These are phyloP conservation scores for Nannizziopsis arthrosporioides DNA, from an alignment of 2,329 filamentous ascomycete species.

Conservation along the genomic window DNA sequence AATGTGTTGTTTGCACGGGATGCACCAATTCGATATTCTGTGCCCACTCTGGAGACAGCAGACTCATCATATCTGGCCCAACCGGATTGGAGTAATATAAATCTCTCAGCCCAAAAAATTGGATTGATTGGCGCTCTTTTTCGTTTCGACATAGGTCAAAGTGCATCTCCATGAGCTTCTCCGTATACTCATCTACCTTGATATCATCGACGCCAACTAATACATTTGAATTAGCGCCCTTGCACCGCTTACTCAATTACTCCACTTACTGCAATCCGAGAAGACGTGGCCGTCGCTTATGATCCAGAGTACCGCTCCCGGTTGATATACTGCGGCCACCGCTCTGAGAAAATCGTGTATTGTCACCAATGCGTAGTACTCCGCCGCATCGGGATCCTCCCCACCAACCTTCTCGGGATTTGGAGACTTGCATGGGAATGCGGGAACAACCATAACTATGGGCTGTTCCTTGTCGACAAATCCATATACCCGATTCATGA, in stretches of 20 bases:
- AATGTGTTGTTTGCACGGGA: neutral
- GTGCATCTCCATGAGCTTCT: conserved; percentile 4
- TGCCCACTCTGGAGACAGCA: neutral
- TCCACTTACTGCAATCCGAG: conserved; percentile 4
- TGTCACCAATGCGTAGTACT: conserved; percentile 1
- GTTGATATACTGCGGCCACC: neutral
- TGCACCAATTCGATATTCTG: neutral
- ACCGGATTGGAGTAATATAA: neutral
- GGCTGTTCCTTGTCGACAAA: neutral
- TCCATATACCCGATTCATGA: conserved; percentile 3
- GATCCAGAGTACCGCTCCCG: conserved; percentile 3
- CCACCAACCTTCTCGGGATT: conserved; percentile 1
- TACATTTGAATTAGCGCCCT: neutral
- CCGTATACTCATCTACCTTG: conserved; percentile 3
- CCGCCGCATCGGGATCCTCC: neutral
- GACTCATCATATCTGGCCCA: neutral
- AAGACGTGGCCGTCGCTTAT: conserved; percentile 6
- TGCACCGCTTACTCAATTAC: neutral
- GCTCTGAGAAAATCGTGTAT: conserved; percentile 1
- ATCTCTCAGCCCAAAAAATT: conserved; percentile 1
- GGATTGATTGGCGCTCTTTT: neutral
- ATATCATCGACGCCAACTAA: conserved; percentile 6
- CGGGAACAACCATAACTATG: neutral
- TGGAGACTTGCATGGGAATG: conserved; percentile 7
- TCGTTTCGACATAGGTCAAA: neutral